Evolutionary conservation across 2,329 filamentous ascomycete species (phyloP).

Genomic region (Fusarium penzigii): DNA sequence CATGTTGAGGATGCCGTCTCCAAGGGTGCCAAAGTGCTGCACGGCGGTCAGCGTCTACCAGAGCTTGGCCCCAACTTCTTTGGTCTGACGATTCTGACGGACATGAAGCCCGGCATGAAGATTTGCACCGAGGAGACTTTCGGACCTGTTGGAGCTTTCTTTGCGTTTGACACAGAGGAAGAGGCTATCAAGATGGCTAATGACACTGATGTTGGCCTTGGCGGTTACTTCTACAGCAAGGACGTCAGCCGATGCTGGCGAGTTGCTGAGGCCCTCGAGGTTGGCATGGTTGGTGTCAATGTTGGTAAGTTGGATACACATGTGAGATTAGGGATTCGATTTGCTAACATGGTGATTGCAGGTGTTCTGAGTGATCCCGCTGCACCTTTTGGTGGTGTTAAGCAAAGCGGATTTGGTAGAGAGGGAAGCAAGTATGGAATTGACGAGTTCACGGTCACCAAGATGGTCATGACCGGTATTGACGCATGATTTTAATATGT

Average conservation of each 20-base stretch:
- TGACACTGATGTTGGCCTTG: constrained; percentile 65
- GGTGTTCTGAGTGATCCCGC: constrained; percentile 53
- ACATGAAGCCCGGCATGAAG: constrained; percentile 61
- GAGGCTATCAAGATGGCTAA: constrained; percentile 70
- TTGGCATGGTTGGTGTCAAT: constrained; percentile 39
- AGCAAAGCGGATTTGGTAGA: constrained; percentile 74
- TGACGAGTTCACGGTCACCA: constrained; percentile 69
- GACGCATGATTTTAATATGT: constrained; percentile 12
- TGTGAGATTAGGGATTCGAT: neutral
- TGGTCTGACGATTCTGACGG: constrained; percentile 68
- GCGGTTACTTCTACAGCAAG: constrained; percentile 68
- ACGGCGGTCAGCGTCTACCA: neutral
- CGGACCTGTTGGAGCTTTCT: constrained; percentile 69
- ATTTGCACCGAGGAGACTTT: constrained; percentile 63
- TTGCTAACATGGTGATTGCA: constrained; percentile 18
- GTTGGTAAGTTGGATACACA: constrained; percentile 12
- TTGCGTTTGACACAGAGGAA: constrained; percentile 67
- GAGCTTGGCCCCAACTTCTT: constrained; percentile 69
- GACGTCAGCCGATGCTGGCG: constrained; percentile 42
- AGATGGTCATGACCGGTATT: constrained; percentile 48
- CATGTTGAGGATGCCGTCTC: constrained; percentile 59
- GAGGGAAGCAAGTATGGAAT: constrained; percentile 75
- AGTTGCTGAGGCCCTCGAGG: constrained; percentile 51
- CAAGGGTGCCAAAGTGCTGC: constrained; percentile 64
- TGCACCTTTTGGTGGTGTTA: constrained; percentile 71